A percentile compares a stretch with the other conserved stretches of the same genome.
phyloP scores from a whole-genome alignment of 2,329 filamentous ascomycete genomes.

The Didymella keratinophila region DNA sequence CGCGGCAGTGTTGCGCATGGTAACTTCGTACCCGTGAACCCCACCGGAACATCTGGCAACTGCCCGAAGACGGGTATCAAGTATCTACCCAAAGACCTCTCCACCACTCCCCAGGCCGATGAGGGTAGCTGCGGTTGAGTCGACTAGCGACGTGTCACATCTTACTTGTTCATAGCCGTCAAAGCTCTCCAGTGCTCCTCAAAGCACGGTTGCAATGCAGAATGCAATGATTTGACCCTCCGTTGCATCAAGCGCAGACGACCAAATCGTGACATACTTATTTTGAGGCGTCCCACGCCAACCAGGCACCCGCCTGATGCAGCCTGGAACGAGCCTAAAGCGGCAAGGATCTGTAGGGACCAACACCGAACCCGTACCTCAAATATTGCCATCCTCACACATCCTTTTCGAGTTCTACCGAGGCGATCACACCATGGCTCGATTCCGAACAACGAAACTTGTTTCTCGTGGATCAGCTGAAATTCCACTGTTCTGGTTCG shows the following conservation, averaged over 20 bases:
- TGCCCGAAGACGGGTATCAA: slow-evolving; percentile 11
- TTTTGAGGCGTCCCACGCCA: neutral
- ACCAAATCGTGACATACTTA: neutral
- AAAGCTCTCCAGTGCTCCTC: neutral
- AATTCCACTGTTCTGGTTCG: slow-evolving; percentile 1
- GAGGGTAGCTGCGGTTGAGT: slow-evolving; percentile 7
- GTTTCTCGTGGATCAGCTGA: neutral
- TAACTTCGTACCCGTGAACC: slow-evolving; percentile 11
- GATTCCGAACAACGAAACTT: neutral
- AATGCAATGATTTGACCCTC: neutral
- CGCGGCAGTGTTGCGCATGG: slow-evolving; percentile 10
- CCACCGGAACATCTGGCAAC: slow-evolving; percentile 10
- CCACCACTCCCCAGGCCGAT: slow-evolving; percentile 3
- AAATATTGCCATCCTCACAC: neutral
- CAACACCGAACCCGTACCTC: neutral
- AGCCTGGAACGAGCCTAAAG: neutral
- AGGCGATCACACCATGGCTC: neutral
- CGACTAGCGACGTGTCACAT: no score
- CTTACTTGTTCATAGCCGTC: neutral
- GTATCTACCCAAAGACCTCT: slow-evolving; percentile 6
- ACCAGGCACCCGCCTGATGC: neutral
- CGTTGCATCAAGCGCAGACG: neutral
- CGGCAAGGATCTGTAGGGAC: neutral
- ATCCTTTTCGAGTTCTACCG: neutral
- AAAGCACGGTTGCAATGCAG: neutral